Evolutionary conservation across 1,284 basidiomycete species (phyloP).

Genomic region (Ceratorhiza oryzae-sativae): DNA sequence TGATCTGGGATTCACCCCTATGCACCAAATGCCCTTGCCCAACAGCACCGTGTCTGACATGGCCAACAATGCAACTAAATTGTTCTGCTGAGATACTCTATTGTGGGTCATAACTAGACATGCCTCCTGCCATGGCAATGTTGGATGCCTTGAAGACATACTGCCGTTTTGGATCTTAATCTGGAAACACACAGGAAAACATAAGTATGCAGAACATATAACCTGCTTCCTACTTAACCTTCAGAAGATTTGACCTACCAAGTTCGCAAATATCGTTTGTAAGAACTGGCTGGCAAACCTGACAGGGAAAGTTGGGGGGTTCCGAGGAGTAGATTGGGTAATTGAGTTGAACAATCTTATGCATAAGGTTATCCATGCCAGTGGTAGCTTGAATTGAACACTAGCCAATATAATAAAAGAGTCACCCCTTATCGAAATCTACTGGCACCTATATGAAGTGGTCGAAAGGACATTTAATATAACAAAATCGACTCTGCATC

Average conservation of each 20-base stretch:
- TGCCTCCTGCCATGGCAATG: conserved; percentile 52
- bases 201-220: conserved; percentile 51
- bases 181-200: conserved; percentile 49
- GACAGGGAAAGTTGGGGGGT: conserved; percentile 46
- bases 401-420: neutral
- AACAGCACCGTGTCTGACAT: conserved; percentile 46
- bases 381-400: neutral
- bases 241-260: conserved; percentile 4
- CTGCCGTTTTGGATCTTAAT: conserved; percentile 50
- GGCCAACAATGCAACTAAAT: conserved; percentile 48
- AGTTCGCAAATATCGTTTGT: conserved; percentile 41
- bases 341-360: conserved; percentile 49
- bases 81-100: conserved; percentile 48
- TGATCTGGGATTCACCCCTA: neutral
- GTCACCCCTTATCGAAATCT: neutral
- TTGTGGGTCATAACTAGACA: conserved; percentile 51
- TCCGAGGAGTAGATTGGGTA: conserved; percentile 49
- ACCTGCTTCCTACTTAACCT: conserved; percentile 29
- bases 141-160: conserved; percentile 50
- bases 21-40: neutral
- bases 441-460: neutral
- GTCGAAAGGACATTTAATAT: neutral
- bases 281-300: conserved; percentile 48
- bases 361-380: conserved; percentile 42
- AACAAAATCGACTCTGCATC: neutral